Conservation (phyloP, 1,139 yeast genomes). For the Kodamaea fungicola region DNA sequence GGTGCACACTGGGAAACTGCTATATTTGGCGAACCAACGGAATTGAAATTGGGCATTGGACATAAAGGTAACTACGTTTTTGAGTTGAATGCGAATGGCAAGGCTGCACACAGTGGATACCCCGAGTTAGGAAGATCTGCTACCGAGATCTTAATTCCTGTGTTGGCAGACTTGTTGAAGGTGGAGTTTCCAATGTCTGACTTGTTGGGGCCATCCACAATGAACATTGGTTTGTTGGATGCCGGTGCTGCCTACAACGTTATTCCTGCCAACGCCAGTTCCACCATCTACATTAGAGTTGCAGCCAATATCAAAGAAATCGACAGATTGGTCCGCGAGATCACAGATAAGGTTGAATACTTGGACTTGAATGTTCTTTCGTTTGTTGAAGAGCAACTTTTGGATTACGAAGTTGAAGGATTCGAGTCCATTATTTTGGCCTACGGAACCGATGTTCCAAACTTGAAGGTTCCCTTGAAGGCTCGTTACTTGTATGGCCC, state of each 20-base stretch:
- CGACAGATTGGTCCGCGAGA: conserved; percentile 27
- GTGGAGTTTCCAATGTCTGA: conserved; percentile 49
- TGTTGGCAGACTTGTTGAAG: conserved; percentile 31
- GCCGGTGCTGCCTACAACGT: conserved; percentile 67
- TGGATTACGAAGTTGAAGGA: conserved; percentile 61
- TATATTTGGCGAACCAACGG: conserved; percentile 76
- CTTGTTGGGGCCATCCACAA: conserved; percentile 57
- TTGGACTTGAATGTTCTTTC: conserved; percentile 20
- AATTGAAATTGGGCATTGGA: conserved; percentile 63
- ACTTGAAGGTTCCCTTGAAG: conserved; percentile 34
- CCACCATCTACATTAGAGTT: conserved; percentile 51
- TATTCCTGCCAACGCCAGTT: conserved; percentile 56
- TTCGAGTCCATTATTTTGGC: conserved; percentile 56
- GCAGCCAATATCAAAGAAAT: conserved; percentile 45
- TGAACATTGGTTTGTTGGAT: conserved; percentile 55
- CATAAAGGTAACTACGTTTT: conserved; percentile 57
- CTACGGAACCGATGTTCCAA: conserved; percentile 66
- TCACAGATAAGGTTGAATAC: conserved; percentile 30
- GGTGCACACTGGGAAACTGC: conserved; percentile 56
- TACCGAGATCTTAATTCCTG: conserved; percentile 51
- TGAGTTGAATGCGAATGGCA: conserved; percentile 47
- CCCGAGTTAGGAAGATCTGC: conserved; percentile 70
- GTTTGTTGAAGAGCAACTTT: conserved; percentile 38
- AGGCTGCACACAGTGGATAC: conserved; percentile 67
- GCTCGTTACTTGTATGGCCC: conserved; percentile 64